Conservation (phyloP, 2,329 filamentous ascomycete genomes). For the Coccinonectria pachysandricola region DNA sequence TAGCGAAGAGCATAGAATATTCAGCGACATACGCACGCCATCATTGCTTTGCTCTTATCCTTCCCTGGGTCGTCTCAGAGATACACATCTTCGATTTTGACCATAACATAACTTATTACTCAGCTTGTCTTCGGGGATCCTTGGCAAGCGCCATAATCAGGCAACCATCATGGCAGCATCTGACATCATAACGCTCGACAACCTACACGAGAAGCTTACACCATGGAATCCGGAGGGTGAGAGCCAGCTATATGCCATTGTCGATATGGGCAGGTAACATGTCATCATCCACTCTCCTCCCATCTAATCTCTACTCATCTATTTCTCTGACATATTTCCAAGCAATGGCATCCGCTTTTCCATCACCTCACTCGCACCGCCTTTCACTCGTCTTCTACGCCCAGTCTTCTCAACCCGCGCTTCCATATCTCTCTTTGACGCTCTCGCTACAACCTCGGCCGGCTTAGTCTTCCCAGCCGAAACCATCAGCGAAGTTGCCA, state of each 20-base stretch:
- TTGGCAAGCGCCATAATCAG: background rate
- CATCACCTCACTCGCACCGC: slow-evolving; percentile 68
- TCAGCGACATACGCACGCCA: too few relatives aligned
- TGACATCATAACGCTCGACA: slow-evolving; percentile 41
- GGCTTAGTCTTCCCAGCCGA: slow-evolving; percentile 35
- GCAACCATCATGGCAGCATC: slow-evolving; percentile 20
- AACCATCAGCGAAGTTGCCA: slow-evolving; percentile 56
- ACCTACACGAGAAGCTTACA: slow-evolving; percentile 37
- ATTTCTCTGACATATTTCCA: slow-evolving; percentile 2
- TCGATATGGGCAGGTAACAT: slow-evolving; percentile 50
- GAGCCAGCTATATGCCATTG: slow-evolving; percentile 44
- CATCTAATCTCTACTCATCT: background rate
- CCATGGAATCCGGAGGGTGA: slow-evolving; percentile 35
- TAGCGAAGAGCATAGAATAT: too few relatives aligned
- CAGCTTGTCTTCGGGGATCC: background rate
- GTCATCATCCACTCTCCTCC: slow-evolving; percentile 1
- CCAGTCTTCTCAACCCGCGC: slow-evolving; percentile 71
- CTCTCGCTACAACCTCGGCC: slow-evolving; percentile 43
- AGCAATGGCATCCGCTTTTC: slow-evolving; percentile 93
- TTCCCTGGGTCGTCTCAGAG: too few relatives aligned
- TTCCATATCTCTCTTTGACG: slow-evolving; percentile 80
- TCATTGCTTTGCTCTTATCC: slow-evolving; percentile 3
- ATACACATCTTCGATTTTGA: too few relatives aligned
- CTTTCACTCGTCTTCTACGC: slow-evolving; percentile 59
- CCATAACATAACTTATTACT: too few relatives aligned